Base-by-base conservation (phyloP, 1,284 basidiomycete species). In the Omphalotus olearius region DNA sequence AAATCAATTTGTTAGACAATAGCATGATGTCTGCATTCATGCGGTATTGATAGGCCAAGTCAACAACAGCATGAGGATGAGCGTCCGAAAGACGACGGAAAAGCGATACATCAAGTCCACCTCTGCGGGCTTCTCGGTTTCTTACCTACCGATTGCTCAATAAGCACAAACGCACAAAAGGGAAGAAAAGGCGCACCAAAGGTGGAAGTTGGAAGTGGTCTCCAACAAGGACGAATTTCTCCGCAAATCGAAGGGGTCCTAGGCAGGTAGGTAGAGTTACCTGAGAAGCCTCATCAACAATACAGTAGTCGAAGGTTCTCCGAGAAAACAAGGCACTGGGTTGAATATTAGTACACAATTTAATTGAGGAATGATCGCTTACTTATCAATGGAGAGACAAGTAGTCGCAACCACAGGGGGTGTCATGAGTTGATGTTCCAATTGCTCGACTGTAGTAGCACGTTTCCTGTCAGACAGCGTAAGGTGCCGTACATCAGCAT, bases 21-120 rank as follows among this genome's bases (percentile, higher is more conserved):
- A 80, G 65, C 96, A 98, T 99, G 64, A 99, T 98, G 54, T 97
- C 93, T 52, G 80, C 82, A 66, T 96, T 98, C 96, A 99, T 99
- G 49, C 97, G 79, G 65, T 99, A 99, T 65, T 99, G 96, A 48
- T 87, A 76, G 0, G 82, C 79, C 28, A 99, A 77, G 57, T 94
- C 86, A 16, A 89, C 81, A 39, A 98, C 88, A 1, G 93, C 83
- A 17, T 82, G 69, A 0, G 92, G 91, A 62, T 98, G 91, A 0
- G 88, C 85, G 42, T 93, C 87, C 0, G 90, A 92, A 3, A 99
- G 78, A 1, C 85, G 78, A 45, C 90, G 83, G 75, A 99, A 99
- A 7, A 99, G 77, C 0, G 92, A 95, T 1, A 90, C 75, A 57
- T 98, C 93, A 23, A 98, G 73, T 0, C 96, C 97, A 2, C 87